Conservation (phyloP, 805 yeast genomes). For the Wickerhamomyces alni region DNA sequence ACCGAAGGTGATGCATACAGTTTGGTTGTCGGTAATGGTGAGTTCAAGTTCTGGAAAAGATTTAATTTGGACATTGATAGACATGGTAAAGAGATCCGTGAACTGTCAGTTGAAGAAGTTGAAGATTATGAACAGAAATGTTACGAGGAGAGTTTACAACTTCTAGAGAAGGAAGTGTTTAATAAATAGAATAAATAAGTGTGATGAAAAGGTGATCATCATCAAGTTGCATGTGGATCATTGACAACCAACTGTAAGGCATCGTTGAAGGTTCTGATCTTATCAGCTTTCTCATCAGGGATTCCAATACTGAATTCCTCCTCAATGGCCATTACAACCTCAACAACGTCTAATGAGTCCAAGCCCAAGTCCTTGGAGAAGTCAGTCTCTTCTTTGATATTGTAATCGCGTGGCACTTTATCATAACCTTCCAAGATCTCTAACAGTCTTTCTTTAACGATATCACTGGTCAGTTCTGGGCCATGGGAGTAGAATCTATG, state of each 20-base stretch:
- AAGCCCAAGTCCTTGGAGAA: conserved; percentile 62
- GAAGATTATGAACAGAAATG: conserved; percentile 22
- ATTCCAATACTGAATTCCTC: conserved; percentile 60
- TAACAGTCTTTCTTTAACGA: conserved; percentile 53
- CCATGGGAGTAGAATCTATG: conserved; percentile 45
- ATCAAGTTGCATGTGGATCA: conserved; percentile 9
- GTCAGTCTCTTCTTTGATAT: conserved; percentile 37
- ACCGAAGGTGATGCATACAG: conserved; percentile 70
- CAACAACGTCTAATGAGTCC: conserved; percentile 69
- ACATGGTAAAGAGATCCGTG: conserved; percentile 31
- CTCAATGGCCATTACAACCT: conserved; percentile 68
- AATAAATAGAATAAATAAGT: conserved; percentile 4
- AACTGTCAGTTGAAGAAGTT: conserved; percentile 20
- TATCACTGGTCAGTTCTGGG: conserved; percentile 57
- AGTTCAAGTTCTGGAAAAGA: conserved; percentile 55
- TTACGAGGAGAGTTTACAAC: conserved; percentile 40
- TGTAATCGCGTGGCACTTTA: conserved; percentile 35
- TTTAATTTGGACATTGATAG: conserved; percentile 49
- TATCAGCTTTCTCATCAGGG: conserved; percentile 81
- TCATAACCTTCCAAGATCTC: conserved; percentile 63
- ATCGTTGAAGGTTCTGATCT: conserved; percentile 79
- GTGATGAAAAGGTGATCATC: not conserved
- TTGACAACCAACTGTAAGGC: conserved; percentile 66
- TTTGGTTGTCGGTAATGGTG: conserved; percentile 73
- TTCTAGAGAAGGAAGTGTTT: conserved; percentile 37